Evolutionary conservation across 1,284 basidiomycete genomes (phyloP).

Genomic region (Nidula niveotomentosa): DNA sequence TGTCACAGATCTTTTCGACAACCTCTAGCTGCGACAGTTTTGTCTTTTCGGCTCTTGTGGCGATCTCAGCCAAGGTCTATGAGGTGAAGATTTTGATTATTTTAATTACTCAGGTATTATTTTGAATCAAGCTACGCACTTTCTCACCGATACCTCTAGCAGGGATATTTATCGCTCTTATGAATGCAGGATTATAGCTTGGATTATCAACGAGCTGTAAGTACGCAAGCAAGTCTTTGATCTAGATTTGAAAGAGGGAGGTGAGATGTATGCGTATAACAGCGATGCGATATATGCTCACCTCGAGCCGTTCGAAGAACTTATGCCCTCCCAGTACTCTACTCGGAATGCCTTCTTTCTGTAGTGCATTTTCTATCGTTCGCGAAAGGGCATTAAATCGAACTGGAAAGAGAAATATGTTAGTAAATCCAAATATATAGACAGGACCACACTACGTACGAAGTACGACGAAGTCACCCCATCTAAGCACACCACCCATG

Average conservation of each 20-base stretch:
- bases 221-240: conserved; percentile 90
- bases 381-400: conserved; percentile 86
- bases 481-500: conserved; percentile 72
- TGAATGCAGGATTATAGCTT: conserved; percentile 73
- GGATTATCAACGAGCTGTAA: conserved; percentile 86
- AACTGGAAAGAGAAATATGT: conserved; percentile 39
- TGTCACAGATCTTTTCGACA: conserved; percentile 61
- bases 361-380: conserved; percentile 75
- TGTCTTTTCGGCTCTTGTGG: conserved; percentile 48
- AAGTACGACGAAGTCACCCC: conserved; percentile 81
- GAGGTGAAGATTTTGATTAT: background rate
- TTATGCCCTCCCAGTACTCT: conserved; percentile 81
- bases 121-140: conserved; percentile 34
- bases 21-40: conserved; percentile 61
- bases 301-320: conserved; percentile 86
- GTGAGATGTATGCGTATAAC: background rate
- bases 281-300: conserved; percentile 28
- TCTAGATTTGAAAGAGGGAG: conserved; percentile 29
- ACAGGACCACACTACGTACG: conserved; percentile 41
- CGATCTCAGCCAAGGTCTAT: conserved; percentile 64
- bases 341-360: conserved; percentile 78
- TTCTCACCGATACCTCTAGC: conserved; percentile 83
- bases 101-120: background rate
- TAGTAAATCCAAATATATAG: background rate
- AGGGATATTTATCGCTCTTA: conserved; percentile 79